phyloP scores from a whole-genome alignment of 352 stramenopile genomes.

The Elongisporangium undulatum region DNA sequence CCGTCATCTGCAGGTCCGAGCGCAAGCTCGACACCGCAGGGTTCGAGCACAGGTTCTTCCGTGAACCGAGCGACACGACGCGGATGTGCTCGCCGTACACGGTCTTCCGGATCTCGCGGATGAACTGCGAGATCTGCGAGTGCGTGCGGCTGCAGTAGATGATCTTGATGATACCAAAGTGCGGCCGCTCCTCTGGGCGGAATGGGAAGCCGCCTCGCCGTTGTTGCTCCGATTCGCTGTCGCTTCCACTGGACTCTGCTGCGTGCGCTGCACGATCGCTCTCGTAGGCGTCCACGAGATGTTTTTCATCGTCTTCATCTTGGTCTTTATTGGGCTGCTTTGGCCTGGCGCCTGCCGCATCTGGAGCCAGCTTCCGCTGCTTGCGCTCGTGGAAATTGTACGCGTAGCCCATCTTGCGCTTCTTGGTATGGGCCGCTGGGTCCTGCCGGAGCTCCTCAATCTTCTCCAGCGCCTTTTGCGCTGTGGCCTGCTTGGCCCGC shows the following conservation, averaged over 20 bases:
- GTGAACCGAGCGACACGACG: conserved; percentile 75
- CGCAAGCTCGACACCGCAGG: conserved; percentile 53
- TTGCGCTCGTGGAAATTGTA: conserved; percentile 69
- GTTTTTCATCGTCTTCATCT: conserved; percentile 31
- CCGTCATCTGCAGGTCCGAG: conserved; percentile 78
- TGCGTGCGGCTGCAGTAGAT: conserved; percentile 91
- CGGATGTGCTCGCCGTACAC: conserved; percentile 62
- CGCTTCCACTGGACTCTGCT: conserved; percentile 21
- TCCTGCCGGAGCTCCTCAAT: conserved; percentile 54
- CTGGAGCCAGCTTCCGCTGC: conserved; percentile 6
- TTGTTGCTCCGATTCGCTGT: conserved; percentile 23
- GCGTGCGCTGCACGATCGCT: conserved; percentile 33
- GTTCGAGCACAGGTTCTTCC: conserved; percentile 84
- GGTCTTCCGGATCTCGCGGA: conserved; percentile 85
- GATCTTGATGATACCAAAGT: conserved; percentile 70
- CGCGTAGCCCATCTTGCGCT: conserved; percentile 59
- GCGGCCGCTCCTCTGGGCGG: conserved; percentile 11
- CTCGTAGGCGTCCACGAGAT: conserved; percentile 77
- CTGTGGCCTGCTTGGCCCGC: conserved; percentile 39
- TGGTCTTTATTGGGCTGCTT: conserved; percentile 6
- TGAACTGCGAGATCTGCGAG: conserved; percentile 88
- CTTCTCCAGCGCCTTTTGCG: conserved; percentile 37
- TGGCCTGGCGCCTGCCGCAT: conserved; percentile 1
- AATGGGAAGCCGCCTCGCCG: conserved; percentile 1
- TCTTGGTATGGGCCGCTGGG: conserved; percentile 45